Percentiles rank a stretch among this genome's conserved stretches.
These are phyloP conservation scores for Leccinum truebloodii DNA, from an alignment of 768 basidiomycete species.

Conservation along the genomic window DNA sequence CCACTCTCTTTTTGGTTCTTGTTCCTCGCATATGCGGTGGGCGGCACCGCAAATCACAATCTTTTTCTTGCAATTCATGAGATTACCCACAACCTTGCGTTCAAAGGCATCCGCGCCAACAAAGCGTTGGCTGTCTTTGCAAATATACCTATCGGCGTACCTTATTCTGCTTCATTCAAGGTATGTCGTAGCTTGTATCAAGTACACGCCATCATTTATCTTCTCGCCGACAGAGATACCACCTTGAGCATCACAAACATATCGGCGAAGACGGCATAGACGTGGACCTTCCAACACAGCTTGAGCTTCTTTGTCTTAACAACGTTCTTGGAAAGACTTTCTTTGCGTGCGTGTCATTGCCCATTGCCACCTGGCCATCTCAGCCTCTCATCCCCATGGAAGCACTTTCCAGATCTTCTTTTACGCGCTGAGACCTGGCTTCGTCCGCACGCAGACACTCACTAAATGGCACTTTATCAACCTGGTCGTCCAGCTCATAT, in stretches of 20 bases:
- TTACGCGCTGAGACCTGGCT: conserved; percentile 94
- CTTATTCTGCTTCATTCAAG: conserved; percentile 96
- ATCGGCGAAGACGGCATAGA: conserved; percentile 96
- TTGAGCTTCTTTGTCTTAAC: conserved; percentile 86
- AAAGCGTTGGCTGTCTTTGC: conserved; percentile 88
- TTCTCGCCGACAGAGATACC: conserved; percentile 62
- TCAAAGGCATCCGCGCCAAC: conserved; percentile 78
- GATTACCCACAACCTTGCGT: conserved; percentile 97
- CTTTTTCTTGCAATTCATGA: conserved; percentile 98
- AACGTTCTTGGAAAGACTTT: conserved; percentile 98
- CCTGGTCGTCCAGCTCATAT: conserved; percentile 62
- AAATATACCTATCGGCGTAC: conserved; percentile 92
- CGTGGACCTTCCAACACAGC: conserved; percentile 85
- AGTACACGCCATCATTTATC: conserved; percentile 4
- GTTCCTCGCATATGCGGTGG: conserved; percentile 77
- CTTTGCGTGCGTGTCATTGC: conserved; percentile 69
- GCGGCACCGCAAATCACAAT: conserved; percentile 97
- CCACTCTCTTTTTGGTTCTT: conserved; percentile 75
- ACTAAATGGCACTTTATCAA: conserved; percentile 89
- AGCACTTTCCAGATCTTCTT: conserved; percentile 98
- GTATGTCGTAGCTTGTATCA: conserved; percentile 36
- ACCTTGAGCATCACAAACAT: conserved; percentile 96
- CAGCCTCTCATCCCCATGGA: conserved; percentile 11
- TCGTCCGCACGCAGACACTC: conserved; percentile 80
- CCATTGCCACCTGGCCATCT: not conserved